Percentiles rank a stretch among this genome's conserved stretches.
Evolutionary conservation across 345 rosid species (phyloP).

Genomic region (Eucalyptus regnans): DNA sequence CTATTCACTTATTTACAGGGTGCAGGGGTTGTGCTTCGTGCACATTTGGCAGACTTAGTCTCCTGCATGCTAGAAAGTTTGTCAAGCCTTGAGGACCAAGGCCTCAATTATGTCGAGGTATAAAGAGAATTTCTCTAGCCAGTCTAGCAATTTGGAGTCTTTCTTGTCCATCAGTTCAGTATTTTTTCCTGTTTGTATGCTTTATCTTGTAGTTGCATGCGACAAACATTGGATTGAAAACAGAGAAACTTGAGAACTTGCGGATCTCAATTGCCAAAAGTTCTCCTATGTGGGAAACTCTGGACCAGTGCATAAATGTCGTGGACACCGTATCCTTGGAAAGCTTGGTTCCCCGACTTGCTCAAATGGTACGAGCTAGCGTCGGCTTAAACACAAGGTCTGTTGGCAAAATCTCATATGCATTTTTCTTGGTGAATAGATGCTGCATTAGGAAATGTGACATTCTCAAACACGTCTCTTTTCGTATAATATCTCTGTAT

Average conservation of each 20-base stretch:
- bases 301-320: conserved; percentile 80
- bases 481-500: not conserved
- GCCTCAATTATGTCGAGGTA: conserved; percentile 97
- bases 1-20: conserved; percentile 30
- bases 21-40: conserved; percentile 86
- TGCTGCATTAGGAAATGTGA: not conserved
- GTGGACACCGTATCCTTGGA: conserved; percentile 64
- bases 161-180: not conserved
- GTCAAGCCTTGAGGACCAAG: conserved; percentile 97
- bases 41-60: conserved; percentile 79
- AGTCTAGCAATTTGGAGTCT: not conserved
- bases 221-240: conserved; percentile 81
- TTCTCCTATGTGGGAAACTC: conserved; percentile 99
- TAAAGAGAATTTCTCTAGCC: not conserved
- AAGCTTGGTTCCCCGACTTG: conserved; percentile 71
- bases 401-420: not conserved
- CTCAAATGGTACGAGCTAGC: conserved; percentile 76
- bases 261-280: conserved; percentile 90
- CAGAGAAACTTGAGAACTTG: conserved; percentile 88
- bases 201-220: conserved; percentile 79
- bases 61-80: conserved; percentile 99
- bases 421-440: not conserved
- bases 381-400: conserved; percentile 98
- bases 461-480: not conserved
- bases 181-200: not conserved